Conservation (phyloP, 352 stramenopile genomes). For the Pseudoperonospora humuli region DNA sequence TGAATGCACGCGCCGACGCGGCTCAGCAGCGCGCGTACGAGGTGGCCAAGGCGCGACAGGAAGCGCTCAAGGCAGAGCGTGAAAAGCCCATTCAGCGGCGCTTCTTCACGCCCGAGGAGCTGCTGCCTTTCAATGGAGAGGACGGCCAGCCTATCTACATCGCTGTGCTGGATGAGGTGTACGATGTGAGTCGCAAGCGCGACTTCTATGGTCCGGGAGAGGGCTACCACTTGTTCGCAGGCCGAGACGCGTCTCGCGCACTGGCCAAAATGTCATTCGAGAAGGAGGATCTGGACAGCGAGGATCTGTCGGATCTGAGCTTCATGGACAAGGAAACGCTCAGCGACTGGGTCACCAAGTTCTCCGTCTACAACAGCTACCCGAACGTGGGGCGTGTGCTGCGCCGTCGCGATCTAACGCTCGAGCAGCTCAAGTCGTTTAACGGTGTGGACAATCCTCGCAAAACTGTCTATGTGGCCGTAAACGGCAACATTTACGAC, state of each 20-base stretch:
- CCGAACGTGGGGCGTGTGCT: conserved; percentile 91
- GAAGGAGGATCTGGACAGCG: conserved; percentile 84
- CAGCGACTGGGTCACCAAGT: conserved; percentile 93
- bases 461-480: conserved; percentile 90
- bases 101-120: conserved; percentile 90
- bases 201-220: conserved; percentile 96
- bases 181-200: conserved; percentile 91
- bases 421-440: conserved; percentile 76
- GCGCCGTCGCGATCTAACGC: conserved; percentile 59
- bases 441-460: conserved; percentile 79
- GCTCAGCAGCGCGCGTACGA: conserved; percentile 57
- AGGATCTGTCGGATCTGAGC: conserved; percentile 62
- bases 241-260: conserved; percentile 89
- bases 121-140: conserved; percentile 89
- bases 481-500: conserved; percentile 95
- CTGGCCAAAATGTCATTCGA: conserved; percentile 97
- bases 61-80: conserved; percentile 52
- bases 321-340: conserved; percentile 83
- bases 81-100: conserved; percentile 57
- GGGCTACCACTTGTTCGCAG: conserved; percentile 94
- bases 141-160: conserved; percentile 93
- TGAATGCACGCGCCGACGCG: conserved; percentile 57
- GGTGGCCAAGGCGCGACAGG: conserved; percentile 52
- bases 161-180: conserved; percentile 91
- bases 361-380: conserved; percentile 94